Evolutionary conservation across 2,329 filamentous ascomycete species (phyloP), one percentile per base, ranked within the genome.

Genomic region (Pleoardoris graminearum): DNA sequence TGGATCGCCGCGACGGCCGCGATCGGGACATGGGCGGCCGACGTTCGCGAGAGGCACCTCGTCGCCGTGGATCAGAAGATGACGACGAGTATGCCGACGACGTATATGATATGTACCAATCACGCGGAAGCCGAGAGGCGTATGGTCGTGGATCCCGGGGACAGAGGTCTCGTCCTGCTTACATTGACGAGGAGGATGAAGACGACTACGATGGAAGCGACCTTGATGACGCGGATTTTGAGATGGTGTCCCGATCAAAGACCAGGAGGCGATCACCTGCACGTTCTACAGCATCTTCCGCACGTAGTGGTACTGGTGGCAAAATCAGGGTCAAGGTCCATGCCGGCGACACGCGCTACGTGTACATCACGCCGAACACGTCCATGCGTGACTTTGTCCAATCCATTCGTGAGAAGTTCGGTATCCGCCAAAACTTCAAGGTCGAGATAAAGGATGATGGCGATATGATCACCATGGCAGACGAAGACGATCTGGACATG

Each of bases 401-500:
- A 56, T 86, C 86, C 54, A 89, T 99, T 53, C 83, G 88, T 41
- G 88, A 91, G 57, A 99, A 99, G 76, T 96, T 97, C 68, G 86
- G 83, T 12, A 80, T 97, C 50, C 79, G 83, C 50, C 78, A 87
- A 56, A 84, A 85, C 51, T 93, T 97, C 78, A 95, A 92, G 80
- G 87, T 97, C 75, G 94, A 94, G 79, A 85, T 92, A 63, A 85
- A 83, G 66, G 91, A 95, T 58, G 94, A 97, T 62, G 88, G 90
- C 61, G 93, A 97, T 68, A 93, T 97, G 89, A 95, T 99, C 68
- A 97, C 93, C 27, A 88, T 99, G 84, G 91, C 89, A 25, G 94
- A 99, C 72, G 90, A 97, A 73, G 94, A 99, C 67, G 94, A 99
- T 76, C 76, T 97, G 57, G 92, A 97, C 45, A 89, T 97, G 85